These are phyloP conservation scores for Lachancea cidri DNA, from an alignment of 805 yeast genomes.

Conservation along the genomic window DNA sequence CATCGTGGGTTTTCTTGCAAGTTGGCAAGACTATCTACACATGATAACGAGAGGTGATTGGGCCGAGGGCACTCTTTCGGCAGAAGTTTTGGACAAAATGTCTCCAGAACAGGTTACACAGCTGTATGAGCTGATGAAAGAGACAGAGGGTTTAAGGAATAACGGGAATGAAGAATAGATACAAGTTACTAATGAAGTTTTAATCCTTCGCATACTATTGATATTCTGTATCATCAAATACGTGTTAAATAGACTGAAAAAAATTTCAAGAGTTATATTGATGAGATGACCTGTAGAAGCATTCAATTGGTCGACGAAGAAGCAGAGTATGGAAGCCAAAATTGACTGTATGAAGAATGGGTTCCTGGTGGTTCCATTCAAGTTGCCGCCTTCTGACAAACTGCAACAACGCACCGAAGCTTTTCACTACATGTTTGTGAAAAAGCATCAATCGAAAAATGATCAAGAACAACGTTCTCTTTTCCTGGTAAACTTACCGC, in stretches of 20 bases:
- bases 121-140: conserved; percentile 73
- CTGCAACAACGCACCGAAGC: conserved; percentile 14
- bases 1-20: conserved; percentile 86
- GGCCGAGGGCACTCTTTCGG: conserved; percentile 58
- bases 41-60: conserved; percentile 57
- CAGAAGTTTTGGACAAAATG: conserved; percentile 70
- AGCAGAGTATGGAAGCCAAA: conserved; percentile 1
- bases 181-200: too few relatives aligned
- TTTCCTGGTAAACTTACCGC: conserved; percentile 76
- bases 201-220: background rate
- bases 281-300: background rate
- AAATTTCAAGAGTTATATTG: background rate
- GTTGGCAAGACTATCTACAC: conserved; percentile 85
- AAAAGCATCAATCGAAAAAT: conserved; percentile 52
- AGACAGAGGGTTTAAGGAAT: conserved; percentile 35
- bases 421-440: conserved; percentile 57
- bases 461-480: conserved; percentile 47
- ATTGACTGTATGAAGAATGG: conserved; percentile 31
- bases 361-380: conserved; percentile 32
- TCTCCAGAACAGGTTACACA: conserved; percentile 88
- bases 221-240: background rate
- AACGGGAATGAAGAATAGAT: background rate
- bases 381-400: conserved; percentile 13
- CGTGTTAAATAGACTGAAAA: background rate
- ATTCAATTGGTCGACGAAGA: too few relatives aligned